phyloP scores from a whole-genome alignment of 805 yeast genomes.

The Blastobotrys americana region DNA sequence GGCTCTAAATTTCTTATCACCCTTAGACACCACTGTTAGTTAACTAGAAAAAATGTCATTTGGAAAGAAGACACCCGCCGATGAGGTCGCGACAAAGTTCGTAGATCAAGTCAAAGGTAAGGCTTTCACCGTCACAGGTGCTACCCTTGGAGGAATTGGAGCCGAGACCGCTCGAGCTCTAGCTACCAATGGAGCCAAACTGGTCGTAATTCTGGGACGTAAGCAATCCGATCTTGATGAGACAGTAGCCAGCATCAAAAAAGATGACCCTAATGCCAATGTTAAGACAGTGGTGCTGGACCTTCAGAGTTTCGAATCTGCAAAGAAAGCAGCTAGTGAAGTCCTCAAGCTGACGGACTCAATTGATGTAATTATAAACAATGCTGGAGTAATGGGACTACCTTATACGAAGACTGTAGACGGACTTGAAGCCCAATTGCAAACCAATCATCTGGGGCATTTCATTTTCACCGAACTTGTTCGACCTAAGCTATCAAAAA shows the following conservation, averaged over 20 bases:
- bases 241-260: conserved; percentile 5
- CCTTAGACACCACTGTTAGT: no score
- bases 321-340: conserved; percentile 14
- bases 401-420: conserved; percentile 60
- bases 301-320: conserved; percentile 13
- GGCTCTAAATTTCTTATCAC: no score
- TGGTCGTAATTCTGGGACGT: conserved; percentile 10
- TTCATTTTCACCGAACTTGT: conserved; percentile 52
- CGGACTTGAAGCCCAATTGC: conserved; percentile 72
- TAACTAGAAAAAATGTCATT: no score
- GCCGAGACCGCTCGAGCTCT: conserved; percentile 12
- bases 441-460: conserved; percentile 71
- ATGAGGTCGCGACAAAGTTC: no score
- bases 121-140: conserved; percentile 12
- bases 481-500: conserved; percentile 3
- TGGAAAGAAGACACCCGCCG: no score
- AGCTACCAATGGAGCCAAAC: conserved; percentile 6
- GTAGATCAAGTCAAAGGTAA: conserved; percentile 13
- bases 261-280: conserved; percentile 9
- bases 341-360: conserved; percentile 15
- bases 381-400: conserved; percentile 77
- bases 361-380: conserved; percentile 60
- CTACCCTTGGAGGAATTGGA: conserved; percentile 14
- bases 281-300: conserved; percentile 12
- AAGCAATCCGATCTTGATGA: conserved; percentile 5